Evolutionary conservation across 2,329 filamentous ascomycete species (phyloP), one percentile per base, ranked within the genome.

Genomic region (Tolypocladium sp.): DNA sequence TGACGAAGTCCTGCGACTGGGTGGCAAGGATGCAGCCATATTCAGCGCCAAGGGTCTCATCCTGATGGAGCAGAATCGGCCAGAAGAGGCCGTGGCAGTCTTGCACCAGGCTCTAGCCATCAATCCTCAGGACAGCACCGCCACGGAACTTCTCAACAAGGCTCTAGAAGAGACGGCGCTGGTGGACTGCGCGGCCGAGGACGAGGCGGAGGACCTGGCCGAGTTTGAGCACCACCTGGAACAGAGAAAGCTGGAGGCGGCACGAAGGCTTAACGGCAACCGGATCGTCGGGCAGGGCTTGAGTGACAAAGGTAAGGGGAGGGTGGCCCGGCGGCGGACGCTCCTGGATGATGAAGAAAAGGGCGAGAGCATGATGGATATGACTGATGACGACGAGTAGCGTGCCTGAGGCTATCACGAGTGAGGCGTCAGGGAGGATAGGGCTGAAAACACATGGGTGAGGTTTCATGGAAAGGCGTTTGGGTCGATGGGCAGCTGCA

Each of bases 31-130:
- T 63, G 82, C 89, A 1, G 82, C 85, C 37, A 83, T 94, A 3
- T 94, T 96, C 69, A 84, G 85, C 55, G 88, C 91, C 13, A 93
- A 96, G 67, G 93, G 91, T 0, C 78, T 97, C 20, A 88, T 96
- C 15, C 80, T 93, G 58, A 82, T 97, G 65, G 91, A 96, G 67
- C 79, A 91, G 64, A 85, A 84, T 20, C 81, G 84, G 56, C 83
- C 85, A 0, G 88, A 89, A 66, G 89, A 95, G 53, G 93, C 93
- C 0, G 87, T 94, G 4, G 81, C 87, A 12, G 86, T 91, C 3
- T 77, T 97, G 33, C 94, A 97, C 66, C 90, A 97, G 72, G 90
- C 90, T 1, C 79, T 94, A 20, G 88, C 90, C 0, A 85, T 93
- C 27, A 82, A 84, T 40, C 88, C 90, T 0, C 90, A 94, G 72